Base-by-base conservation (phyloP, 73 alveolate species). In the Paramecium caudatum region DNA sequence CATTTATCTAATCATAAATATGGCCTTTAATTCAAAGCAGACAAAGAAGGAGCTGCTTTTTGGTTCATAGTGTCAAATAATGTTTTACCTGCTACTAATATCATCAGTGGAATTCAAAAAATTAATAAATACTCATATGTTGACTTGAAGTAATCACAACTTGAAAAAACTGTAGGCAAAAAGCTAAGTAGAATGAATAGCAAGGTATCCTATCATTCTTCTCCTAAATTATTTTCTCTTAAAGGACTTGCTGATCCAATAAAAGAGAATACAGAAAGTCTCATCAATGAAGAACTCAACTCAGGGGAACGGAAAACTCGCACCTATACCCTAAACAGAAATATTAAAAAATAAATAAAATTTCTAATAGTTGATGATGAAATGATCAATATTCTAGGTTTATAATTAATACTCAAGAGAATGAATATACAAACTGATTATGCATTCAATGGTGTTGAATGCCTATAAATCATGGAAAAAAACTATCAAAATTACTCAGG, bases 391-490 rank as follows among this genome's bases (percentile, higher is more conserved):
- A 74, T 74, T 13, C 16, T 74, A 19, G 88, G 69, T 16, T 74
- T 74, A 74, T 23, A 19, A 45, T n/a, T 41, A 1, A 37, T 74
- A 8, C 21, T 74, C n/a, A 39, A 45, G 21, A 21, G 46, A 19
- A 41, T 74, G 62, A 23, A 45, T 45, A 27, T 37, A 15, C 78
- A 86, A 7, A 21, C 69, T 63, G 81, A 62, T 23, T 78, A 86
- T 62, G 87, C 85, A 7, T 86, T 86, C 7, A 86, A 86, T 63
- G 93, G 93, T 25, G 17, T 41, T 80, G 68, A 39, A 43, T 86
- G 34, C 65, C 30, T 55, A 21, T 3, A 21, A 21, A 19, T 10
- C 19, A 8, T 55, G 1, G 80, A 55, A 55, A 9, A 55, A 27
- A 55, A 55, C 23, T 27, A 23, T 9, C 0, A 23, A 10, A 5